A percentile compares a stretch with the other conserved stretches of the same genome.
Evolutionary conservation across 2,329 filamentous ascomycete species (phyloP).

Genomic region (Paracoccidioides brasiliensis): DNA sequence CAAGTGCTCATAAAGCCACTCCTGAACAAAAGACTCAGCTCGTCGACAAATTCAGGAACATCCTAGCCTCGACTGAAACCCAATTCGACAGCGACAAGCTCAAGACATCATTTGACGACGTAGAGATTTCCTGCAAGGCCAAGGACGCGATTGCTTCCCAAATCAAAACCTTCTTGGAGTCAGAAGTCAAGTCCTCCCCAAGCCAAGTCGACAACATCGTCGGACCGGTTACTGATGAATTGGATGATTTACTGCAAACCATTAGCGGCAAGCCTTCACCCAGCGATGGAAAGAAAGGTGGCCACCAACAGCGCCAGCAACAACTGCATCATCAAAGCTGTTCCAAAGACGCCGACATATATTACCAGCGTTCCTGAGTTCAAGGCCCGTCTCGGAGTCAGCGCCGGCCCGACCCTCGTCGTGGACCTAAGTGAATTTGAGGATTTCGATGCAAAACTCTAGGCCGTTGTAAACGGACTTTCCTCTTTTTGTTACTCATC

Average conservation of each 20-base stretch:
- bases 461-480: conserved; percentile 13
- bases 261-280: conserved; percentile 31
- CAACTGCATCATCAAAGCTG: conserved; percentile 16
- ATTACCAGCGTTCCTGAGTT: conserved; percentile 70
- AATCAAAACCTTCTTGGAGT: conserved; percentile 39
- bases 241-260: conserved; percentile 32
- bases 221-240: conserved; percentile 30
- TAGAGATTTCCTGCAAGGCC: conserved; percentile 30
- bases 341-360: conserved; percentile 37
- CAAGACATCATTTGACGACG: conserved; percentile 30
- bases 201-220: conserved; percentile 38
- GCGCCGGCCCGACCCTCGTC: conserved; percentile 57
- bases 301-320: conserved; percentile 22
- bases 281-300: too few relatives aligned
- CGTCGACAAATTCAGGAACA: conserved; percentile 30
- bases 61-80: conserved; percentile 37
- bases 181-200: conserved; percentile 36
- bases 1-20: conserved; percentile 30
- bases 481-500: too few relatives aligned
- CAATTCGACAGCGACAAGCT: conserved; percentile 31
- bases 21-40: conserved; percentile 24
- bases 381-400: conserved; percentile 63
- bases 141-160: conserved; percentile 38
- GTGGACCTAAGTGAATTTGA: conserved; percentile 73
- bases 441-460: conserved; percentile 72